phyloP scores from a whole-genome alignment of 805 yeast genomes.

The Lachancea waltii region DNA sequence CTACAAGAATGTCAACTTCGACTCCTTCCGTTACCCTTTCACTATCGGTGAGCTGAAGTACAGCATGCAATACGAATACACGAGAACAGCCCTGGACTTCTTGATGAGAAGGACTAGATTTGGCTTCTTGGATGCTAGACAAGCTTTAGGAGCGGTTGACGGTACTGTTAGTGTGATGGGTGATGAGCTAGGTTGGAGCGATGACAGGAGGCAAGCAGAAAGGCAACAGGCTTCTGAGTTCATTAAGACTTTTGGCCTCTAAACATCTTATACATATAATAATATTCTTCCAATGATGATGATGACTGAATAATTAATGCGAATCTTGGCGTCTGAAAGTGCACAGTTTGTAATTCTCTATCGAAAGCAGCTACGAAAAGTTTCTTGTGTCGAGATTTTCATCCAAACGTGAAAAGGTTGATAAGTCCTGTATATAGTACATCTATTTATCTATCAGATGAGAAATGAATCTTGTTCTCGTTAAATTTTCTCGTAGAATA shows the following conservation, averaged over 20 bases:
- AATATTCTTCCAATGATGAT: not conserved
- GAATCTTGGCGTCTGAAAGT: too few relatives aligned
- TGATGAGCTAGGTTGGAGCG: constrained; percentile 68
- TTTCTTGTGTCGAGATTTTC: too few relatives aligned
- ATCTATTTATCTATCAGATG: too few relatives aligned
- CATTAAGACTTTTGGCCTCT: constrained; percentile 57
- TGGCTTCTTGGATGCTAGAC: constrained; percentile 84
- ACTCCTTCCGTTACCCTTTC: constrained; percentile 68
- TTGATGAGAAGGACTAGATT: constrained; percentile 88
- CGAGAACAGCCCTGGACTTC: constrained; percentile 84
- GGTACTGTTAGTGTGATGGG: constrained; percentile 84
- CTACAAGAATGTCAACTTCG: constrained; percentile 21
- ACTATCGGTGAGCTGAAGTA: constrained; percentile 86
- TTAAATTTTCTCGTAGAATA: constrained; percentile 56
- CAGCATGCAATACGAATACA: constrained; percentile 74
- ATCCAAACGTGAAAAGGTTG: too few relatives aligned
- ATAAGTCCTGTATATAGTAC: too few relatives aligned
- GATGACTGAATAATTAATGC: not conserved
- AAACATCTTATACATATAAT: not conserved
- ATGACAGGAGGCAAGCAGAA: constrained; percentile 49
- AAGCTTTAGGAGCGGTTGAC: constrained; percentile 73
- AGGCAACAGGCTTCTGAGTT: constrained; percentile 44
- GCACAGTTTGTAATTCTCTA: too few relatives aligned
- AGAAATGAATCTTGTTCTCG: too few relatives aligned
- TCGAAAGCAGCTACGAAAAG: too few relatives aligned